Evolutionary conservation across 1,284 basidiomycete species (phyloP), one percentile per base, ranked within the genome.

Genomic region (Melanopsichium pennsylvanicum): DNA sequence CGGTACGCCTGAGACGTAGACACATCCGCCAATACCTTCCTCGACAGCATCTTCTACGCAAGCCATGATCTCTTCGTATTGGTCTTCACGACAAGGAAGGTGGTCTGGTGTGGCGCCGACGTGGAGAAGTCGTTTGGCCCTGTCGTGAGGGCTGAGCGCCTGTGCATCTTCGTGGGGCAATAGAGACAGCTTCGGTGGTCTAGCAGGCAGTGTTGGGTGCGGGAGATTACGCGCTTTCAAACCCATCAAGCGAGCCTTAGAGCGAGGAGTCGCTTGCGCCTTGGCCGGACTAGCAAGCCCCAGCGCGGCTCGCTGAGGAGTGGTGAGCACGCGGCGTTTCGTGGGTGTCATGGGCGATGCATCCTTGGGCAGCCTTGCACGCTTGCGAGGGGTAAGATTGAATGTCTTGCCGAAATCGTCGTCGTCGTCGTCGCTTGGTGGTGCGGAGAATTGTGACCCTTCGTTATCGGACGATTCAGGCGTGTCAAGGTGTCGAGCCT

Each of bases 1-100:
- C 21, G 86, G 83, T 1, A 97, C 93, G 18, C 95, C 96, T 5
- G 94, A 95, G 39, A 98, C 79, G 93, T 95, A 98, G 43, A 98
- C 85, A 83, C 96, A 98, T 5, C 92, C 93, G 0, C 96, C 95
- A 31, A 90, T 92, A 0, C 93, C 92, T 70, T 93, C 91, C 60
- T 96, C 92, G 3, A 98, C 84, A 12, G 96, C 84, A 70, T 93
- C 90, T 56, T 90, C 89, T 5, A 97, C 89, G 37, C 88, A 87
- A 18, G 86, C 84, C 74, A 95, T 81, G 32, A 97, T 88, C 46
- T 88, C 86, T 22, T 85, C 85, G 79, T 91, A 96, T 82, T 97
- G 93, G 35, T 89, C 88, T 57, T 94, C 91, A 42, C 96, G 84
- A 81, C 95, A 97, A 1, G 93, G 93, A 35, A 98, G 83, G 33